Conservation (phyloP, 176 grass and related monocot genomes). For the Raddia guianensis region DNA sequence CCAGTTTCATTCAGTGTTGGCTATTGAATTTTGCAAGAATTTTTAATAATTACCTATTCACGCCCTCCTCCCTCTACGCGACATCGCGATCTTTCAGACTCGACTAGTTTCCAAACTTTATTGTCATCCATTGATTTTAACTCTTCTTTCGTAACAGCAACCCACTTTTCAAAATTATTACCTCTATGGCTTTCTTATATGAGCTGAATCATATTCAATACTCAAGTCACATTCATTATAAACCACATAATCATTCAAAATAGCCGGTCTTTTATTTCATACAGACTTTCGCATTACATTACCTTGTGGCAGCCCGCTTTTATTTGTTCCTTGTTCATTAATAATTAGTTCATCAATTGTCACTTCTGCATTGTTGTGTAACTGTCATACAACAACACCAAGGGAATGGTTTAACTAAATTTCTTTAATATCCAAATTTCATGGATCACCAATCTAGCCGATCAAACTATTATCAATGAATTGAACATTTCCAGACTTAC, state of each 20-base stretch:
- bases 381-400: too few species aligned
- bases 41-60: too few species aligned
- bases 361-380: too few species aligned
- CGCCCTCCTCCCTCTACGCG: too few species aligned
- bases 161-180: neutral
- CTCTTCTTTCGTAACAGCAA: neutral
- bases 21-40: too few species aligned
- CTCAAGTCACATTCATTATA: slow-evolving; percentile 18
- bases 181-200: slow-evolving; percentile 10
- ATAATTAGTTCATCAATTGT: too few species aligned
- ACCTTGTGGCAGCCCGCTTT: too few species aligned
- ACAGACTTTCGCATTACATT: neutral
- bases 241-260: slow-evolving; percentile 22
- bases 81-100: neutral
- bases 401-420: too few species aligned
- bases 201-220: slow-evolving; percentile 20
- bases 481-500: neutral
- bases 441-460: neutral
- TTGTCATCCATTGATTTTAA: neutral
- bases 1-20: too few species aligned
- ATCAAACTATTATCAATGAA: slow-evolving; percentile 23
- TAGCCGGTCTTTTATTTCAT: neutral
- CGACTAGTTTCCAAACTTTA: neutral
- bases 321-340: too few species aligned
- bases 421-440: neutral